Percentiles rank a stretch among this genome's conserved stretches.
These are phyloP conservation scores for Fomitopsis serialis DNA, from an alignment of 768 basidiomycete genomes.

Conservation along the genomic window DNA sequence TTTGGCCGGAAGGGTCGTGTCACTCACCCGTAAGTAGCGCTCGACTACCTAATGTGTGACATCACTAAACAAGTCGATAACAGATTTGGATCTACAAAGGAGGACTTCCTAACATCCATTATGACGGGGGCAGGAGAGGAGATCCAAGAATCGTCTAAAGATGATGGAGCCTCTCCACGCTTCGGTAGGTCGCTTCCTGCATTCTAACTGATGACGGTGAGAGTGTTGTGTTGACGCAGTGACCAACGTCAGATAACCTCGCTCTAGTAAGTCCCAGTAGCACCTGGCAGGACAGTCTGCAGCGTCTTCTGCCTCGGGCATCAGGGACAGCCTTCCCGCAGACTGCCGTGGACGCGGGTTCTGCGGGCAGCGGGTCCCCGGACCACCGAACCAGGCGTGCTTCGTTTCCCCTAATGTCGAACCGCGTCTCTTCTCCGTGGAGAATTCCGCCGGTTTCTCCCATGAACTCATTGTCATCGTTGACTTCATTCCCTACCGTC, in stretches of 20 bases:
- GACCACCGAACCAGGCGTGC: conserved; percentile 7
- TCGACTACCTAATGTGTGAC: background rate
- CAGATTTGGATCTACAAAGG: conserved; percentile 25
- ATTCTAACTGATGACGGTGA: background rate
- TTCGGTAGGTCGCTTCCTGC: background rate
- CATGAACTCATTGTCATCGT: background rate
- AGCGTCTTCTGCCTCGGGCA: conserved; percentile 4
- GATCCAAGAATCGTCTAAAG: conserved; percentile 7
- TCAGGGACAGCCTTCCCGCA: background rate
- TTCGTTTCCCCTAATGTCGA: conserved; percentile 9
- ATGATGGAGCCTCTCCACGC: conserved; percentile 1
- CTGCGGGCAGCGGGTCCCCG: background rate
- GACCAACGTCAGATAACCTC: conserved; percentile 4
- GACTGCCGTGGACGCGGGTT: background rate
- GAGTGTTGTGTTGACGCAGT: background rate
- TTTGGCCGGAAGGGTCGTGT: conserved; percentile 27
- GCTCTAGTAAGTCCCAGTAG: conserved; percentile 13
- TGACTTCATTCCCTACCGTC: background rate
- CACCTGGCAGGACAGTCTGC: conserved; percentile 16
- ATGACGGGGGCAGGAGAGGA: conserved; percentile 17
- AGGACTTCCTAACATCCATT: conserved; percentile 25
- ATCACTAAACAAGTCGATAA: background rate
- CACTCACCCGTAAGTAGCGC: conserved; percentile 17
- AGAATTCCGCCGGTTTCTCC: background rate
- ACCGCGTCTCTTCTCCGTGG: background rate